phyloP scores from a whole-genome alignment of 257 asterid genomes.

The Solanum medicagineum region DNA sequence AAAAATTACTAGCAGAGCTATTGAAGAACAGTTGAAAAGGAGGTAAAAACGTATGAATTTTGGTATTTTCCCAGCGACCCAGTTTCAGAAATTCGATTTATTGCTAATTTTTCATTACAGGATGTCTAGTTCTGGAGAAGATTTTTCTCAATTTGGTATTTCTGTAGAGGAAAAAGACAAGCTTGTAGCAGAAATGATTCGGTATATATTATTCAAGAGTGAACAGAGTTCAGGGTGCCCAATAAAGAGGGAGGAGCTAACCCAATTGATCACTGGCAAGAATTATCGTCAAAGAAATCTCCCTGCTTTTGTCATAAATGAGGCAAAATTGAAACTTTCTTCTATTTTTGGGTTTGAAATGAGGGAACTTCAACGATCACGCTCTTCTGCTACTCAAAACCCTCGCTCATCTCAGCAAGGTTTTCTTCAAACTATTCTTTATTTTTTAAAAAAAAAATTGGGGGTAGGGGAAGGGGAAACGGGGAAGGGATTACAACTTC shows the following conservation, averaged over 20 bases:
- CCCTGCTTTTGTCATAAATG: slow-evolving; percentile 64
- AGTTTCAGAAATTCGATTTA: not conserved
- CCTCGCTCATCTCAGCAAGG: slow-evolving; percentile 11
- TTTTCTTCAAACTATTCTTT: not conserved
- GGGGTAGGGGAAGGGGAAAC: no score
- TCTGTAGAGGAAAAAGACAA: slow-evolving; percentile 67
- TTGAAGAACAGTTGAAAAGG: no score
- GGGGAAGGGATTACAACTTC: no score
- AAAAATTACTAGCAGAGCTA: no score
- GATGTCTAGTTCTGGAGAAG: slow-evolving; percentile 41
- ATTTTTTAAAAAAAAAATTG: no score
- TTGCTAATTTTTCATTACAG: not conserved
- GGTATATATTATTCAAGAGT: slow-evolving; percentile 64
- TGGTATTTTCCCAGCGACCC: not conserved
- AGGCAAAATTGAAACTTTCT: slow-evolving; percentile 57
- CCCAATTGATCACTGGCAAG: slow-evolving; percentile 56
- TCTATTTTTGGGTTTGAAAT: slow-evolving; percentile 71
- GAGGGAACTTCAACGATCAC: slow-evolving; percentile 74
- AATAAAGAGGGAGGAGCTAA: slow-evolving; percentile 71
- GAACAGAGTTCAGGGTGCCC: slow-evolving; percentile 84
- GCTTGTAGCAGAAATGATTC: slow-evolving; percentile 71
- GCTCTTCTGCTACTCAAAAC: slow-evolving; percentile 22
- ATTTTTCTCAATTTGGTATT: slow-evolving; percentile 58
- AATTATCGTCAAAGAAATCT: slow-evolving; percentile 59
- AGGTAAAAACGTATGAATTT: no score